Conservation (phyloP, 1,284 basidiomycete genomes). For the Coniferiporia weirii region DNA sequence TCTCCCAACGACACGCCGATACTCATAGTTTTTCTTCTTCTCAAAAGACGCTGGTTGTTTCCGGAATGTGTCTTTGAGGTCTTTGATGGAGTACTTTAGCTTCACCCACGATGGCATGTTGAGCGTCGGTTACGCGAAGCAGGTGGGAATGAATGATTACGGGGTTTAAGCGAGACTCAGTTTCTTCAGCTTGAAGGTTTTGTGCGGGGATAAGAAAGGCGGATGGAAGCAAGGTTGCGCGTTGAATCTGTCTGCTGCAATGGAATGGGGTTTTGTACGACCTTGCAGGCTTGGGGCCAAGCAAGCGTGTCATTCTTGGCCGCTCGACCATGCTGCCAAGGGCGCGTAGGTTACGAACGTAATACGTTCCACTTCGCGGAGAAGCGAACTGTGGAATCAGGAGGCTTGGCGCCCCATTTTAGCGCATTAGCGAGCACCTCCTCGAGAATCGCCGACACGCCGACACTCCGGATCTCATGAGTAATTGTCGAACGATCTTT, state of each 20-base stretch:
- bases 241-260: background rate
- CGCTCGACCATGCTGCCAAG: background rate
- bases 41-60: slow-evolving; percentile 75
- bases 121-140: background rate
- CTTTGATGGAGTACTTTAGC: slow-evolving; percentile 9
- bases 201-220: background rate
- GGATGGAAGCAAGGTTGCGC: background rate
- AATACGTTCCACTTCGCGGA: too few species aligned
- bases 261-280: background rate
- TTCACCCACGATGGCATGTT: slow-evolving; percentile 11
- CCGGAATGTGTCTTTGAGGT: slow-evolving; percentile 9
- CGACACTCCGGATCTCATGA: too few species aligned
- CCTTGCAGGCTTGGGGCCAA: background rate
- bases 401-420: background rate
- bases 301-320: background rate
- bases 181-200: background rate
- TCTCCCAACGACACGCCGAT: slow-evolving; percentile 68
- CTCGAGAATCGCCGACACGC: background rate
- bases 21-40: slow-evolving; percentile 79
- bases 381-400: background rate
- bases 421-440: background rate
- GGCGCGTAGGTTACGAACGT: background rate
- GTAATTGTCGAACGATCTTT: too few species aligned
- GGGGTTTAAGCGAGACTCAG: background rate
- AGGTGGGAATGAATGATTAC: background rate